Evolutionary conservation across 1,284 basidiomycete genomes (phyloP), one percentile per base, ranked within the genome.

Genomic region (Moesziomyces antarcticus): DNA sequence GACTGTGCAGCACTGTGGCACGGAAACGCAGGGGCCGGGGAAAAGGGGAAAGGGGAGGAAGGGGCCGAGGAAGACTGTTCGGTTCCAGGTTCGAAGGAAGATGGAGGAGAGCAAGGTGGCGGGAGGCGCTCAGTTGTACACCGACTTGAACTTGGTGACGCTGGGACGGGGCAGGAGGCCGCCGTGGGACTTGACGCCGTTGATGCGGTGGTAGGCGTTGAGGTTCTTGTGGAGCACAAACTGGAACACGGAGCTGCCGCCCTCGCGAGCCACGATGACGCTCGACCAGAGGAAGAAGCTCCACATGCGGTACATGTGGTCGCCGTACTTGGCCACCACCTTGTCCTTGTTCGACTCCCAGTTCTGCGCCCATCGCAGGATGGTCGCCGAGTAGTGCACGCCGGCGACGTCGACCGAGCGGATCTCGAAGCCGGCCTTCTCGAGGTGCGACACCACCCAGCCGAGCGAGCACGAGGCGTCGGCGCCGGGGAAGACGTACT

Each of bases 351-450:
- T 86, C 18, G 63, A 48, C 54, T 82, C 77, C 85, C 85, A 86
- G 72, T 82, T 83, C 74, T 82, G 71, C 22, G 79, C 72, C 82
- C 82, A 83, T 59, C 84, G 79, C 53, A 90, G 91, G 84, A 99
- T 88, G 3, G 96, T 98, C 2, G 96, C 95, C 27, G 92, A 93
- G 87, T 99, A 97, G 79, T 86, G 86, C 7, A 86, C 84, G 49
- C 85, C 86, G 42, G 98, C 90, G 48, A 99, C 96, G 78, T 99
- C 97, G 76, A 95, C 88, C 77, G 92, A 92, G 88, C 97, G 97
- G 75, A 99, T 90, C 85, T 99, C 97, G 80, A 98, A 99, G 63
- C 96, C 95, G 71, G 93, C 94, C 51, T 88, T 87, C 86, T 99
- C 95, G 61, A 89, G 86, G 85, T 88, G 80, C 51, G 86, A 89